Percentiles rank a stretch among this genome's conserved stretches.
Evolutionary conservation across 305 asterid genomes (phyloP).

Genomic region (Salvia sclarea): DNA sequence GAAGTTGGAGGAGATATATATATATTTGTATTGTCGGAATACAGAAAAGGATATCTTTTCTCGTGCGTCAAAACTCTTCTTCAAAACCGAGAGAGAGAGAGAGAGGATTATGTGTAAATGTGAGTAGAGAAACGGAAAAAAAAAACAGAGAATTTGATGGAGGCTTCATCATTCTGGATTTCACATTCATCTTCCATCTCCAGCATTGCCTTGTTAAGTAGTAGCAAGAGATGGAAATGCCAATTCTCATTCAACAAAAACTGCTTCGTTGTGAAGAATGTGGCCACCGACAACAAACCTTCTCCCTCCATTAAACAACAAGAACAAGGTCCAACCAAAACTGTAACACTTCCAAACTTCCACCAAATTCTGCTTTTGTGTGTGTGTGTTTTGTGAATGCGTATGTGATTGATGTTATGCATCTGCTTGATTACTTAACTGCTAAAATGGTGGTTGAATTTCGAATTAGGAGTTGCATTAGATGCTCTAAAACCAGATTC

Average conservation of each 20-base stretch:
- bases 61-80: too few relatives aligned
- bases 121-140: background rate
- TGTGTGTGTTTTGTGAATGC: background rate
- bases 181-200: conserved; percentile 35
- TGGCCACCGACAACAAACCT: conserved; percentile 49
- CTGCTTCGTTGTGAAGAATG: conserved; percentile 47
- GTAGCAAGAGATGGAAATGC: conserved; percentile 37
- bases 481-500: conserved; percentile 55
- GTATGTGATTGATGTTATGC: background rate
- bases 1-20: conserved; percentile 21
- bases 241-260: conserved; percentile 30
- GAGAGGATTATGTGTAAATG: background rate
- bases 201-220: conserved; percentile 35
- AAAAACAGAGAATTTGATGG: conserved; percentile 26
- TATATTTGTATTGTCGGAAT: conserved; percentile 8
- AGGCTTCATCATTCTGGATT: conserved; percentile 37
- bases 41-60: conserved; percentile 19
- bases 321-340: conserved; percentile 32
- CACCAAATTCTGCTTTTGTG: background rate
- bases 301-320: conserved; percentile 32
- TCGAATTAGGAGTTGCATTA: conserved; percentile 46
- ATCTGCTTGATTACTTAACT: conserved; percentile 1
- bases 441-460: conserved; percentile 10
- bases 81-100: conserved; percentile 1
- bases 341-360: background rate